Percentiles rank a stretch among this genome's conserved stretches.
Conservation (phyloP, 2,329 filamentous ascomycete species). For the Fusarium sp. region DNA sequence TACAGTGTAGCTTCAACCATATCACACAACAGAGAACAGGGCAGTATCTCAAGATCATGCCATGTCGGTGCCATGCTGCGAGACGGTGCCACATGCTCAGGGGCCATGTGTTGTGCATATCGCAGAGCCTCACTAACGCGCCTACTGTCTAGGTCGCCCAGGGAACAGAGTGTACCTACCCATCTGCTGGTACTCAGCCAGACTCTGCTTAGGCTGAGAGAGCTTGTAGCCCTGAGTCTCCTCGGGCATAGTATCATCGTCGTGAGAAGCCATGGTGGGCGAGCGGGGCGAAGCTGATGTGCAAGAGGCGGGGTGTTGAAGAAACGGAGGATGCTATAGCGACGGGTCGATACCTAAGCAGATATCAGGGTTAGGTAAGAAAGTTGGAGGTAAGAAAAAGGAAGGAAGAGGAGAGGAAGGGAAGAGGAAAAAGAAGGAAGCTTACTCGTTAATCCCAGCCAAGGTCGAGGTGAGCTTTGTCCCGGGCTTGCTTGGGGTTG, state of each 20-base stretch:
- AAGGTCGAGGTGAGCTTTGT: conserved; percentile 37
- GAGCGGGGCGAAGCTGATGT: conserved; percentile 22
- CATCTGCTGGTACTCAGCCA: conserved; percentile 93
- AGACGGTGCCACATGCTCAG: conserved; percentile 12
- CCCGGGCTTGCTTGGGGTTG: conserved; percentile 5
- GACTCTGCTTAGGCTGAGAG: conserved; percentile 93
- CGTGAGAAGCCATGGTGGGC: conserved; percentile 70
- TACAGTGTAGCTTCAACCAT: neutral
- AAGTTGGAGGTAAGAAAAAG: conserved; percentile 17
- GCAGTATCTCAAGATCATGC: conserved; percentile 10
- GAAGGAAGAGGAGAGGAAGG: conserved; percentile 23
- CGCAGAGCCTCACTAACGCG: conserved; percentile 18
- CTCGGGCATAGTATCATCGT: conserved; percentile 86
- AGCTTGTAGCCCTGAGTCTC: conserved; percentile 97
- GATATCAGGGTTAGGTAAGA: conserved; percentile 1
- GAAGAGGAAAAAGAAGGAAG: conserved; percentile 26
- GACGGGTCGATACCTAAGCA: conserved; percentile 10
- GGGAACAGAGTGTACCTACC: conserved; percentile 64
- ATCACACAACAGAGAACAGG: neutral
- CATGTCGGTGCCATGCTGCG: conserved; percentile 15
- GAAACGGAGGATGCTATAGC: conserved; percentile 16
- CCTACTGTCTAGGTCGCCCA: neutral
- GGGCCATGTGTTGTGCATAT: conserved; percentile 12
- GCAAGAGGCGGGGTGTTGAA: conserved; percentile 29
- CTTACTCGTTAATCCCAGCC: conserved; percentile 33